Conservation (phyloP, 2,329 filamentous ascomycete species). For the Microcyclospora tardicrescens region DNA sequence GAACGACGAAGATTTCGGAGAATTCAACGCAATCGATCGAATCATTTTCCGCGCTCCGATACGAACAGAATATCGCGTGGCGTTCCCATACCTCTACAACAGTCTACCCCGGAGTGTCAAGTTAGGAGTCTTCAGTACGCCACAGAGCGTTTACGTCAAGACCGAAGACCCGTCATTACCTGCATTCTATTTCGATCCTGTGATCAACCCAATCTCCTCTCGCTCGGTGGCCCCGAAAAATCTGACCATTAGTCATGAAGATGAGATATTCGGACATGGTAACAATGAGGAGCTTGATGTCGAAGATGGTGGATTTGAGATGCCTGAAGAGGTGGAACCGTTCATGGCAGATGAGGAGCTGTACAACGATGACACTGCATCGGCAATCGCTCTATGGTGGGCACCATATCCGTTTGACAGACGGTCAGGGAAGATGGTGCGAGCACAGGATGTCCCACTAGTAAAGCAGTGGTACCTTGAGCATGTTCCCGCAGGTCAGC, state of each 20-base stretch:
- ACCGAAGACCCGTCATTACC: constrained; percentile 80
- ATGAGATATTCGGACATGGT: constrained; percentile 76
- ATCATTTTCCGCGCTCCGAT: constrained; percentile 97
- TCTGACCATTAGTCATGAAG: constrained; percentile 80
- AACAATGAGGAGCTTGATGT: constrained; percentile 66
- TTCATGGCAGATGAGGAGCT: constrained; percentile 84
- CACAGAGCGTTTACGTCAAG: constrained; percentile 81
- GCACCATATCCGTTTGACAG: constrained; percentile 92
- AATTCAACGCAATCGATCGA: constrained; percentile 98
- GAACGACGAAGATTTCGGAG: constrained; percentile 97
- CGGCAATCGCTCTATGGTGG: constrained; percentile 95
- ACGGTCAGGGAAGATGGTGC: constrained; percentile 87
- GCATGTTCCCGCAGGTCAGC: constrained; percentile 79
- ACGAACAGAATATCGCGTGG: constrained; percentile 87
- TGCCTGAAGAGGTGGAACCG: constrained; percentile 68
- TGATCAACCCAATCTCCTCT: constrained; percentile 94
- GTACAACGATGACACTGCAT: constrained; percentile 76
- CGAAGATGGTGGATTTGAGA: constrained; percentile 46
- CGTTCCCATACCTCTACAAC: constrained; percentile 91
- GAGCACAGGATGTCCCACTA: constrained; percentile 89
- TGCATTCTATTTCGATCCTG: constrained; percentile 95
- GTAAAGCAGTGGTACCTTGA: constrained; percentile 99
- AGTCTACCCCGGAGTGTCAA: constrained; percentile 89
- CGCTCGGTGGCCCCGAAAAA: constrained; percentile 90
- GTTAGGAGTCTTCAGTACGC: constrained; percentile 84